Base-by-base conservation (phyloP, 2,329 filamentous ascomycete genomes). In the Stagonosporopsis cucurbitacearum region DNA sequence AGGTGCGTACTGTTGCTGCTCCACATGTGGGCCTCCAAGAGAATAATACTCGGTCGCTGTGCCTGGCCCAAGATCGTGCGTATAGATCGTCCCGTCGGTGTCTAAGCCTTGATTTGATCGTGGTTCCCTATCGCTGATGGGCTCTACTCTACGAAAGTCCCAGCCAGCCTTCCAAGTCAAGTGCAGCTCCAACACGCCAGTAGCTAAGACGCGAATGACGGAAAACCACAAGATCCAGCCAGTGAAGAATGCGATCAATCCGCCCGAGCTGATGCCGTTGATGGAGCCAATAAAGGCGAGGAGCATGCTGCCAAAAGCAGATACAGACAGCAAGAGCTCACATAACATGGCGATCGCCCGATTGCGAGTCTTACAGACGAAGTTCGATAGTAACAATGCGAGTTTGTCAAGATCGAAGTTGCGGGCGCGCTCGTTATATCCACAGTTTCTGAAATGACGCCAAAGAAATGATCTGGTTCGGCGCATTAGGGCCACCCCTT, bases 221-320 rank as follows among this genome's bases (percentile, higher is more conserved):
- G 50, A 37, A 3, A 53, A n/a, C 50, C 43, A 53, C 1, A 36
- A 40, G 8, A 42, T 41, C 43, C 42, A 46, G 1, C 43, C 50
- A 6, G 43, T 53, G 17, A 54, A 30, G 22, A 48, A 54, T 1
- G 50, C 50, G 4, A 54, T 54, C 6, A 42, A 7, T 12, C 12
- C 22, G 12, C 50, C 50, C 8, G 43, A 48, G 9, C 26, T 41
- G 15, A 53, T 20, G 1, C 50, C 50, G 17, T 32, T 53, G n/a
- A 53, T 28, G 1, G 50, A 48, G 36, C 50, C 36, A 30, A 48
- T 4, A 9, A 54, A 48, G 2, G 50, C 43, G 39, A 43, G 47
- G 36, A 48, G 28, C 43, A 42, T 36, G 20, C 43, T 43, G 50
- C 43, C 42, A 37, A 42, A 54, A 11, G 50, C 50, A 17, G 50